phyloP scores from a whole-genome alignment of 257 asterid species.

The Solanum neorickii region DNA sequence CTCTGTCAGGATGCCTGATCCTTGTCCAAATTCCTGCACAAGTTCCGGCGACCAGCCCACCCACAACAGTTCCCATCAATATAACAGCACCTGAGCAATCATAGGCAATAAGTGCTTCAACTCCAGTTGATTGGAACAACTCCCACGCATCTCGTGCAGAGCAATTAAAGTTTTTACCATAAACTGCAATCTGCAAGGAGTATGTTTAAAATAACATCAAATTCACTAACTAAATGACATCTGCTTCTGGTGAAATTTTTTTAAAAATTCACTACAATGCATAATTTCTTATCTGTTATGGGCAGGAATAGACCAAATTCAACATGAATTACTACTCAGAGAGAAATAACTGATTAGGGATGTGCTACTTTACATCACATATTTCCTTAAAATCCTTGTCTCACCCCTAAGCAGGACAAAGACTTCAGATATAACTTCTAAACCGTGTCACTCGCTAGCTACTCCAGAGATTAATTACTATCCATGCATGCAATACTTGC shows the following conservation, averaged over 20 bases:
- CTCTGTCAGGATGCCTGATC: conserved; percentile 63
- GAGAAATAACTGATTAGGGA: background rate
- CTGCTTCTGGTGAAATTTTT: background rate
- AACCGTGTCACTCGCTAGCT: background rate
- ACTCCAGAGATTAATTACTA: background rate
- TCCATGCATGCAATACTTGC: background rate
- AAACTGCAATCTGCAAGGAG: conserved; percentile 65
- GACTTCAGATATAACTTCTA: background rate
- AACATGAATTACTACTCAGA: background rate
- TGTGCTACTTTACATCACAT: background rate
- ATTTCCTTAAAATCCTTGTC: background rate
- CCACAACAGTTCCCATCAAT: conserved; percentile 76
- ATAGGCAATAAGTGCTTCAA: conserved; percentile 87
- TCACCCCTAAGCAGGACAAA: background rate
- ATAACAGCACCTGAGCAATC: conserved; percentile 97
- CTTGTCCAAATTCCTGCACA: conserved; percentile 74
- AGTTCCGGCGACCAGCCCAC: conserved; percentile 83
- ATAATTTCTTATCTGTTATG: background rate
- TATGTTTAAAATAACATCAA: background rate
- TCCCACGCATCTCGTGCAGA: conserved; percentile 99
- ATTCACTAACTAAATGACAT: background rate
- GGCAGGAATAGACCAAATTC: background rate
- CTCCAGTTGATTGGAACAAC: conserved; percentile 90
- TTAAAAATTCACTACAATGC: background rate
- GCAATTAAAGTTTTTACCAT: conserved; percentile 86